phyloP scores from a whole-genome alignment of 257 asterid species.

The Primulina eburnea region DNA sequence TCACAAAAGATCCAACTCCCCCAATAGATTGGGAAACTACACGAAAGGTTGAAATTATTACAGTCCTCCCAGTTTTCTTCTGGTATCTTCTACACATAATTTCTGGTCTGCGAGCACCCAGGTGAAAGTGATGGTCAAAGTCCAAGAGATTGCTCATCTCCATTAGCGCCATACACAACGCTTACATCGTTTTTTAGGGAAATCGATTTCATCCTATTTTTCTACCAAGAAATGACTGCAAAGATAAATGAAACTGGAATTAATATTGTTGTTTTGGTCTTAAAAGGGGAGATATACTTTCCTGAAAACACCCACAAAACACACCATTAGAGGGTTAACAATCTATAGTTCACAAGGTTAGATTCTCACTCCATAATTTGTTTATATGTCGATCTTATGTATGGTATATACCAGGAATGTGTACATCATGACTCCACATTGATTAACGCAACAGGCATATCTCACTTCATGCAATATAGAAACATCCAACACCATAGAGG shows the following conservation, averaged over 20 bases:
- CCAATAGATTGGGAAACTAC: conserved; percentile 25
- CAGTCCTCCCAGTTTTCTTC: conserved; percentile 30
- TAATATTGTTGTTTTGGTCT: conserved; percentile 1
- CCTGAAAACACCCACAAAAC: background rate
- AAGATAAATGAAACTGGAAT: conserved; percentile 8
- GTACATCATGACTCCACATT: background rate
- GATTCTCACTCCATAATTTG: background rate
- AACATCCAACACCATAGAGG: background rate
- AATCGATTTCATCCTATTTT: conserved; percentile 47
- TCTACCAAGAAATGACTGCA: conserved; percentile 69
- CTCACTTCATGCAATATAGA: background rate
- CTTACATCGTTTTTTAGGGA: conserved; percentile 16
- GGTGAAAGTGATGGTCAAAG: background rate
- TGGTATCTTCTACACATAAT: conserved; percentile 13
- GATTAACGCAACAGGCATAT: background rate
- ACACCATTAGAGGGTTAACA: background rate
- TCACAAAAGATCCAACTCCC: conserved; percentile 23
- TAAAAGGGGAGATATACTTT: conserved; percentile 2
- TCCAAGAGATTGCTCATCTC: conserved; percentile 18
- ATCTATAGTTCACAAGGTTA: background rate
- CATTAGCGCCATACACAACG: background rate
- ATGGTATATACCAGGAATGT: too few species aligned
- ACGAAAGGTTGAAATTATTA: conserved; percentile 28
- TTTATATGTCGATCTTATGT: too few species aligned
- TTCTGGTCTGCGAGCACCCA: conserved; percentile 22